These are phyloP conservation scores for Trichoderma sp. DNA, from an alignment of 2,329 filamentous ascomycete genomes.

Conservation along the genomic window DNA sequence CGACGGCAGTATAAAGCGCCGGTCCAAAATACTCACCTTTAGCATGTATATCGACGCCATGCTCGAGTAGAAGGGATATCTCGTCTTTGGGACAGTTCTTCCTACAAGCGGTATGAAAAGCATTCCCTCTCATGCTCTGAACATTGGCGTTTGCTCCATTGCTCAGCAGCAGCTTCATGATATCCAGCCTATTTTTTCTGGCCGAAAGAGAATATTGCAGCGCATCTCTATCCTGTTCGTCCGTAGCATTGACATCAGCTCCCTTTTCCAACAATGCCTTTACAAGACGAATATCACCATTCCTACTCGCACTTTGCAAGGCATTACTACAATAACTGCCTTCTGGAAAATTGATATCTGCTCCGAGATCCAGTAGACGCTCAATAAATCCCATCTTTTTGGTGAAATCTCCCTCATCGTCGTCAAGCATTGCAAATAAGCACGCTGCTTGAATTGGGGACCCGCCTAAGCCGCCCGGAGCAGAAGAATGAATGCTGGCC, in stretches of 20 bases:
- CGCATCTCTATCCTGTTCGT: not conserved
- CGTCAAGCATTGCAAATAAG: not conserved
- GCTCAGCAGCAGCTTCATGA: not conserved
- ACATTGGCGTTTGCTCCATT: not conserved
- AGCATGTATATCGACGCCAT: not conserved
- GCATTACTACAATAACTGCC: not conserved
- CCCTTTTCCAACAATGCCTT: not conserved
- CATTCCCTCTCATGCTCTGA: not conserved
- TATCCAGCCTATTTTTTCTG: not conserved
- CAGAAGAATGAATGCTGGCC: not conserved
- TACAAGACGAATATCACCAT: not conserved
- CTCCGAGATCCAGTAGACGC: not conserved
- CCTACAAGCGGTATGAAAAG: not conserved
- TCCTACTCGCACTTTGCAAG: not conserved
- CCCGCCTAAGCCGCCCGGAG: no score
- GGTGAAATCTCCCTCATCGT: not conserved
- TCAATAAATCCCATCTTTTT: not conserved
- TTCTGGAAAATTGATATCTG: not conserved
- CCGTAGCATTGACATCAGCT: not conserved
- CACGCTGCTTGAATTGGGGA: not conserved
- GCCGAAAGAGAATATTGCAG: not conserved
- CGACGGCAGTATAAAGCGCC: not conserved
- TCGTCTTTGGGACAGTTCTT: not conserved
- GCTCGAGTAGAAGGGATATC: not conserved
- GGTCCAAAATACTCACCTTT: not conserved